Evolutionary conservation across 768 basidiomycete species (phyloP), one percentile per base, ranked within the genome.

Genomic region (Boletus rubescentipes): DNA sequence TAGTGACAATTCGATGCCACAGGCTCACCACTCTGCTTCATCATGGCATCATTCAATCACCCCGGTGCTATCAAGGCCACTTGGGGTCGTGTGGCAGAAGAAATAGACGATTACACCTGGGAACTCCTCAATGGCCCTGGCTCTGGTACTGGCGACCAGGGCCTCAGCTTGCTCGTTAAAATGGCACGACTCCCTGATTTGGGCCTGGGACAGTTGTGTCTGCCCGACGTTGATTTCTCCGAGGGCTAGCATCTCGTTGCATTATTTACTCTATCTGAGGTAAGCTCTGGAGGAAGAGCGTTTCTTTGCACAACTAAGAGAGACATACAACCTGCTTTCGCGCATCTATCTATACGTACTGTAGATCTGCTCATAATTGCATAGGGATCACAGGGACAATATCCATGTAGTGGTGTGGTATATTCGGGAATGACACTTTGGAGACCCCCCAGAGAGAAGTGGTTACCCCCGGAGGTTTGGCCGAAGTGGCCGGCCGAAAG

Each of bases 21-120:
- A 91, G 89, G 89, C 63, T 91, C 89, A 0, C 78, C 87, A 0
- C 71, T 91, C 31, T 91, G 89, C 69, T 91, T 91, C 67, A 78
- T 89, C 23, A 71, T 89, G 37, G 87, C 89, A 8, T 82, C 82
- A 0, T 84, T 83, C 69, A 79, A 79, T 63, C 83, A 83, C 60
- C 86, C 86, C 0, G 72, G 70, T 0, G 83, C 82, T 7, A 86
- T 89, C 29, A 83, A 79, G 63, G 76, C 78, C 2, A 78, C 84
- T 0, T 91, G 87, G 87, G 89, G 89, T 0, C 75, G 78, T 12
- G 78, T 75, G 60, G 85, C 77, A 9, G 82, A 86, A 45, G 87
- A 90, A 59, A 81, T 91, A 53, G 82, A 84, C 56, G 84, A 88
- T 37, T 61, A 66, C 30, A 79, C 85, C 0, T 90, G 89, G 88